Percentiles rank a stretch among this genome's conserved stretches.
phyloP scores from a whole-genome alignment of 768 basidiomycete genomes.

The Lactarius sp. region DNA sequence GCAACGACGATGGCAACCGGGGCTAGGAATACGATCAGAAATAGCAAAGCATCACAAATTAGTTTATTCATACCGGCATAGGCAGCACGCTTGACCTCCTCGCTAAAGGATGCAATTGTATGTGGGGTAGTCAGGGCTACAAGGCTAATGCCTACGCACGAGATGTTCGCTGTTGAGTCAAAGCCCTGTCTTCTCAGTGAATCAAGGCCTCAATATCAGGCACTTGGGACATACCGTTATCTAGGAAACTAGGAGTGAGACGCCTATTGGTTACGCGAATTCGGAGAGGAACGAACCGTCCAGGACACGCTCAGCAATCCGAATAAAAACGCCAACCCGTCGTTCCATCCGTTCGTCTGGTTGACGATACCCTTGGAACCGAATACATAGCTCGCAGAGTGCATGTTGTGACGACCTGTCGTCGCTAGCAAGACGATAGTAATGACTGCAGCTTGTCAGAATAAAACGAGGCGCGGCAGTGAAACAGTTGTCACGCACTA shows the following conservation, averaged over 20 bases:
- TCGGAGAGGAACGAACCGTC: conserved; percentile 49
- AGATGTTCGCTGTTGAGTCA: conserved; percentile 77
- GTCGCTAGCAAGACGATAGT: conserved; percentile 78
- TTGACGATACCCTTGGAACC: conserved; percentile 70
- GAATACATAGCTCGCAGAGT: conserved; percentile 75
- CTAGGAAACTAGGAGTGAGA: conserved; percentile 29
- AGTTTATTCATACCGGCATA: conserved; percentile 49
- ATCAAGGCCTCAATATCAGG: not conserved
- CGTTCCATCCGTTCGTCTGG: conserved; percentile 73
- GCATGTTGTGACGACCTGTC: conserved; percentile 75
- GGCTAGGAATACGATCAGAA: conserved; percentile 13
- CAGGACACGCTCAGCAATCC: conserved; percentile 84
- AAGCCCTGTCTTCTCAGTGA: conserved; percentile 48
- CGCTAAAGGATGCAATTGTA: conserved; percentile 37
- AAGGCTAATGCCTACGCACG: conserved; percentile 41
- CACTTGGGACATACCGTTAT: conserved; percentile 46
- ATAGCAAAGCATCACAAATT: no score
- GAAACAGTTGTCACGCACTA: conserved; percentile 37
- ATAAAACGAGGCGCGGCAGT: not conserved
- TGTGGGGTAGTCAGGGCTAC: not conserved
- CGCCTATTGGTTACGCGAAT: conserved; percentile 1
- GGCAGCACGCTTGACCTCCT: conserved; percentile 76
- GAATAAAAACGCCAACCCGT: conserved; percentile 78
- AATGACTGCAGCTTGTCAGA: conserved; percentile 48
- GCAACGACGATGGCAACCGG: conserved; percentile 20